A percentile compares a stretch with the other conserved stretches of the same genome.
Evolutionary conservation across 345 rosid genomes (phyloP).

Genomic region (Rhodomyrtus tomentosa): DNA sequence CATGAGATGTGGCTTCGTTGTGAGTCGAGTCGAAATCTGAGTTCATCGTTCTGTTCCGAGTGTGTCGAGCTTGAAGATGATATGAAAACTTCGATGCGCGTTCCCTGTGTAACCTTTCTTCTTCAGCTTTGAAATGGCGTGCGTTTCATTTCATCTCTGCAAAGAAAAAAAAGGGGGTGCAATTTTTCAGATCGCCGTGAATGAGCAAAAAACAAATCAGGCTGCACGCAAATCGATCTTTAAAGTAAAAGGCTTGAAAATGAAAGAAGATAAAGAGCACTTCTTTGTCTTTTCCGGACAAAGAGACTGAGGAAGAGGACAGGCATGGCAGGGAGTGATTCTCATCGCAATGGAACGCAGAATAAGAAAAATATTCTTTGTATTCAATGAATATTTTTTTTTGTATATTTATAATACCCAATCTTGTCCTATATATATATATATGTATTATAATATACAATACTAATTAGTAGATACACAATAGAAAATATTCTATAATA

Average conservation of each 20-base stretch:
- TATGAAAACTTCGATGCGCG: background rate
- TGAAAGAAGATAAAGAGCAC: background rate
- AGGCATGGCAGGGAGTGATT: accelerated
- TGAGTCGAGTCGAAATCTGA: background rate
- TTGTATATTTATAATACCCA: no score
- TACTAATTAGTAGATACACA: no score
- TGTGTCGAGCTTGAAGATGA: background rate
- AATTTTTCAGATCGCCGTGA: background rate
- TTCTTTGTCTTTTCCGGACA: background rate
- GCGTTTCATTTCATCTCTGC: background rate
- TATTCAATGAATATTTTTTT: no score
- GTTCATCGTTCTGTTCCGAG: background rate
- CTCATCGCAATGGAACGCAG: background rate
- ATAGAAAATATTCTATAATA: no score
- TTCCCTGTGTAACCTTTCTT: background rate
- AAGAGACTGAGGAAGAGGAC: no score
- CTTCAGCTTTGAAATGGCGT: background rate
- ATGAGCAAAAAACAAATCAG: background rate
- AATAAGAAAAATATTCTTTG: no score
- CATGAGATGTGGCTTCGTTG: background rate
- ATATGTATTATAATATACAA: no score
- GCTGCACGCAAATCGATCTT: background rate
- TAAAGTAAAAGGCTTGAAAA: background rate
- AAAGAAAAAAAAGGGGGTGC: background rate
- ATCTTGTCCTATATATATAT: no score